A percentile compares a stretch with the other conserved stretches of the same genome.
Conservation (phyloP, 352 stramenopile species). For the Globisporangium sylvaticum region DNA sequence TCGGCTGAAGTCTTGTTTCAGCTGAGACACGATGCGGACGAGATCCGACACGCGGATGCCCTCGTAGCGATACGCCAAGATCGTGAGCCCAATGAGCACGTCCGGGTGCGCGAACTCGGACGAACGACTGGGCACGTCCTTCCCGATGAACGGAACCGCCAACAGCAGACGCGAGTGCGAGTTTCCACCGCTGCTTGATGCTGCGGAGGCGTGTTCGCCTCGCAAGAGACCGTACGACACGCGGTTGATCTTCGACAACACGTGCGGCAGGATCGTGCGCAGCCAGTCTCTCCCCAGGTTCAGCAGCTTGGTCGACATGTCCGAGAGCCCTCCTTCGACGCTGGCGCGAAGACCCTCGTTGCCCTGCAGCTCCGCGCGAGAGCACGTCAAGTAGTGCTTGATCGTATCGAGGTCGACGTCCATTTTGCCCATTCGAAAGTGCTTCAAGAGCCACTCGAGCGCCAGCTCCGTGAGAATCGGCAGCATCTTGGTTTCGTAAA, state of each 20-base stretch:
- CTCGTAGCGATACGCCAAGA: slow-evolving; percentile 90
- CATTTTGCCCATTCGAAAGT: slow-evolving; percentile 93
- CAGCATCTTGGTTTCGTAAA: slow-evolving; percentile 93
- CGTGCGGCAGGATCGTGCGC: slow-evolving; percentile 96
- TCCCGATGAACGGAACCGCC: slow-evolving; percentile 98
- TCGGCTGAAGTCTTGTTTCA: slow-evolving; percentile 86
- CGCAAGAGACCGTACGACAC: slow-evolving; percentile 97
- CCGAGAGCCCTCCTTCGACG: slow-evolving; percentile 67
- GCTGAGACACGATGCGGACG: slow-evolving; percentile 80
- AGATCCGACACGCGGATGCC: slow-evolving; percentile 83
- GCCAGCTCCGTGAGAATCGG: slow-evolving; percentile 90
- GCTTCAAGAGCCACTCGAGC: slow-evolving; percentile 78
- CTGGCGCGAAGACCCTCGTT: slow-evolving; percentile 74
- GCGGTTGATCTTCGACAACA: slow-evolving; percentile 98
- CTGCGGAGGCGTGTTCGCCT: slow-evolving; percentile 51
- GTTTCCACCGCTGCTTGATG: slow-evolving; percentile 71
- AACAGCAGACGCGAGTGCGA: slow-evolving; percentile 95
- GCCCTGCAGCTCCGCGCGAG: slow-evolving; percentile 55
- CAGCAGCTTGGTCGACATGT: slow-evolving; percentile 95
- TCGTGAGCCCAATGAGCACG: slow-evolving; percentile 90
- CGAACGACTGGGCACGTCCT: slow-evolving; percentile 97
- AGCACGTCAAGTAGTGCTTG: slow-evolving; percentile 65
- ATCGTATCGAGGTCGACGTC: slow-evolving; percentile 78
- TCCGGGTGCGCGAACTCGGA: slow-evolving; percentile 99
- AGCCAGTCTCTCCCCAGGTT: slow-evolving; percentile 98